Percentiles rank a stretch among this genome's conserved stretches.
These are phyloP conservation scores for Dictyostelium intermedium DNA, from an alignment of 78 protist genomes.

Conservation along the genomic window DNA sequence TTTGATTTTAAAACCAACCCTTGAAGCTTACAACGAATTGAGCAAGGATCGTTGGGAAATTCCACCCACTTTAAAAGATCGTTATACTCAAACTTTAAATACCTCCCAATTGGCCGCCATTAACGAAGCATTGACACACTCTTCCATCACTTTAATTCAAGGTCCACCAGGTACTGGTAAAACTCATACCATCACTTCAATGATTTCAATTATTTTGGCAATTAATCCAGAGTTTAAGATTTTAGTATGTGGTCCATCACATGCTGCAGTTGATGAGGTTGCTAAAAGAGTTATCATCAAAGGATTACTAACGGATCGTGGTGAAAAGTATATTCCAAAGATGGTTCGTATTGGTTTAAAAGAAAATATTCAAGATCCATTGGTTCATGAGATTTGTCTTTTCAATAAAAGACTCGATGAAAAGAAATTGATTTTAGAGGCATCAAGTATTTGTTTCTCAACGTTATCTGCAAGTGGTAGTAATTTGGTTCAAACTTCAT, in stretches of 20 bases:
- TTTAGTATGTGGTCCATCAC: conserved; percentile 51
- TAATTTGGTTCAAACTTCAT: not conserved
- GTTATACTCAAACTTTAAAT: not conserved
- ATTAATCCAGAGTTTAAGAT: not conserved
- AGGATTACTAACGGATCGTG: not conserved
- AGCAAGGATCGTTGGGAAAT: not conserved
- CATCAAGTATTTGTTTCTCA: conserved; percentile 2
- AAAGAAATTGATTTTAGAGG: not conserved
- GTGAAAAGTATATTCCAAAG: not conserved
- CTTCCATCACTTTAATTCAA: not conserved
- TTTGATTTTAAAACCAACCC: not conserved
- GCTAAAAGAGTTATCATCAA: conserved; percentile 34
- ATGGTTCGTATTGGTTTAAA: conserved; percentile 19
- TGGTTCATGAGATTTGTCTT: conserved; percentile 6
- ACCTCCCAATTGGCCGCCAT: conserved; percentile 20
- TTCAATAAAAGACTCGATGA: not conserved
- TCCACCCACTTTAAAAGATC: not conserved
- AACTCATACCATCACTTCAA: conserved; percentile 16
- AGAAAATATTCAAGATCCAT: not conserved
- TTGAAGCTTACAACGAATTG: not conserved
- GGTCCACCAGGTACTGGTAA: conserved; percentile 79
- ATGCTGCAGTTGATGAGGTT: conserved; percentile 90
- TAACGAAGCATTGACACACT: not conserved
- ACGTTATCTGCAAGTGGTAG: conserved; percentile 44
- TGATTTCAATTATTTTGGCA: not conserved